Base-by-base conservation (phyloP, 768 basidiomycete genomes). In the Omphalotus guepiniiformis region DNA sequence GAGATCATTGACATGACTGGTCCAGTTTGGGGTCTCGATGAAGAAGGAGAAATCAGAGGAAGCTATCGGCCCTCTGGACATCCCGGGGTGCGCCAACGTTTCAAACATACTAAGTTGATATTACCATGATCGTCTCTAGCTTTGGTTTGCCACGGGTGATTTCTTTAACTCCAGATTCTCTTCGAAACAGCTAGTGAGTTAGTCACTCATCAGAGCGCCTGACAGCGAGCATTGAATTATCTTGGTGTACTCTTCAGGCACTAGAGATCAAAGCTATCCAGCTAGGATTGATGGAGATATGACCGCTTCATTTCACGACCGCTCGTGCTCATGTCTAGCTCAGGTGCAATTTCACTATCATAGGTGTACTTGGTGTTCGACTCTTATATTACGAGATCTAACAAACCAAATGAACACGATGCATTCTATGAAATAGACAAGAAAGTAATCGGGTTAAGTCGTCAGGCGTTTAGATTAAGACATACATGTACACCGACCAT, bases 91-190 rank as follows among this genome's bases (percentile, higher is more conserved):
- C 42, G 65, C 45, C 19, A n/a, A 7, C 15, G 43, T 47, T 19
- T 22, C 3, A 18, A 13, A 27, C 12, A 16, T 36, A n/a, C 18
- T 25, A 22, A 1, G 18, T 27, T 11, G 21, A 44, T 32, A 30
- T 19, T 12, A 11, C 22, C 12, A 19, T 25, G 39, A 19, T 6
- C 29, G 13, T 29, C 34, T 8, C 0, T 28, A 73, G 72, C 58
- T 73, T 0, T 73, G 72, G 72, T 73, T 63, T 51, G 64, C 61
- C 4, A 60, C 59, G 0, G 73, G 71, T 1, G 69, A 70, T 41
- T 71, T 70, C 44, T 47, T 35, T 7, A 52, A 46, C 19, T 58
- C 65, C 1, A 56, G 72, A 6, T 61, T 62, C 48, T 54, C 47
- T 32, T 70, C 71, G 12, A 73, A 71, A 51, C 60, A 63, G 23